Base-by-base conservation (phyloP, 495 filamentous ascomycete species). In the Hypoxylon perforatum region DNA sequence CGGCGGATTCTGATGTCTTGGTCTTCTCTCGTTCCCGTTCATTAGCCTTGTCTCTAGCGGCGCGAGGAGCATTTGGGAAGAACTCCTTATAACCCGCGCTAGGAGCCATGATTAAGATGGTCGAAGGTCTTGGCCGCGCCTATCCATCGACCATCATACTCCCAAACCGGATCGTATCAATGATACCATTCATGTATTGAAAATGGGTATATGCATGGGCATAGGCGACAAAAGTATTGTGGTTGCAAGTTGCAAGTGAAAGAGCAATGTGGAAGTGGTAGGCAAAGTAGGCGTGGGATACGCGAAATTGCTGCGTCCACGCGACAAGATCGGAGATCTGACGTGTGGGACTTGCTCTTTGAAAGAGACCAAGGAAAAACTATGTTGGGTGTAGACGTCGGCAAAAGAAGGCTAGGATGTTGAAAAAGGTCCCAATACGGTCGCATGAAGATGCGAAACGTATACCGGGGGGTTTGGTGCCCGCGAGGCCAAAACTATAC, bases 81-180 rank as follows among this genome's bases (percentile, higher is more conserved):
- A 93, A 96, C 78, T 93, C 88, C 75, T 91, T 91, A 86, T 92
- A 95, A 75, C 91, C 88, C 82, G 91, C 90, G 70, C 78, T 82
- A 54, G 88, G 84, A 71, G 90, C 87, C 82, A 92, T 91, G 91
- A 92, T 92, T 75, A 78, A 82, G 76, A 76, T 64, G 69, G 70
- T 73, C 65, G 69, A 74, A 67, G 73, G 73, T 73, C 72, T 72
- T 73, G 78, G 76, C 77, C 73, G 61, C 77, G 77, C 70, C 77
- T 80, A 74, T 75, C 77, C 77, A 79, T 78, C 81, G 74, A 81
- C 80, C 83, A 82, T 83, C 83, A 82, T 86, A 78, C 81, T 81
- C 80, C 73, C 72, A 33, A 73, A 74, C 64, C 56, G 74, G 62
- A 48, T 69, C 76, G 70, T 69, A 60, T 72, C 67, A 47, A 63